Conservation (phyloP, 257 asterid species). For the Anisodus acutangulus region DNA sequence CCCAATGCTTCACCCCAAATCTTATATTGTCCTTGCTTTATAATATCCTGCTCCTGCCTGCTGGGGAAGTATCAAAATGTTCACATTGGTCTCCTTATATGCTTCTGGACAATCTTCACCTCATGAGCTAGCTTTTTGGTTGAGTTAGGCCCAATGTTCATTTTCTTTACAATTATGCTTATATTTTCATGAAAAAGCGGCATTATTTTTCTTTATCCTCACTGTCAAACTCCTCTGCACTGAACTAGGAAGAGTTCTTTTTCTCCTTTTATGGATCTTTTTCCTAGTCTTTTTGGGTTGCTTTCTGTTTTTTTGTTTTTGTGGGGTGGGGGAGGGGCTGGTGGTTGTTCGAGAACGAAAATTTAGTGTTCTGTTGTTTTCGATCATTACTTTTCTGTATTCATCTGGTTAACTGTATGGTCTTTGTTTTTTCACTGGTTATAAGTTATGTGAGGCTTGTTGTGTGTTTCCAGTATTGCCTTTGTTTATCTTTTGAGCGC, state of each 20-base stretch:
- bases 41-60: background rate
- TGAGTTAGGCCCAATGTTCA: background rate
- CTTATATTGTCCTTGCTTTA: background rate
- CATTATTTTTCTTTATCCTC: background rate
- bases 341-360: background rate
- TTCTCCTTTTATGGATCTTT: background rate
- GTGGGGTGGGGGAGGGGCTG: background rate
- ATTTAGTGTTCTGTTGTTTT: background rate
- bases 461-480: background rate
- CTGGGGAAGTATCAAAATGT: background rate
- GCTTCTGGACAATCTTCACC: background rate
- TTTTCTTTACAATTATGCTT: slow-evolving; percentile 16
- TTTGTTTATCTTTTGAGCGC: background rate
- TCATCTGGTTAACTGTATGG: background rate
- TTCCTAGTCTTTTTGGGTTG: background rate
- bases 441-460: background rate
- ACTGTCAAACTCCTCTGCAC: slow-evolving; percentile 15
- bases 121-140: background rate
- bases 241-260: background rate
- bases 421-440: background rate
- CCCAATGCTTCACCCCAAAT: background rate
- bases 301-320: background rate
- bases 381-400: background rate
- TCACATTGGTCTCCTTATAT: background rate
- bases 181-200: background rate